Percentiles rank a stretch among this genome's conserved stretches.
These are phyloP conservation scores for Cystobasidium slooffiae DNA, from an alignment of 1,284 basidiomycete genomes.

Conservation along the genomic window DNA sequence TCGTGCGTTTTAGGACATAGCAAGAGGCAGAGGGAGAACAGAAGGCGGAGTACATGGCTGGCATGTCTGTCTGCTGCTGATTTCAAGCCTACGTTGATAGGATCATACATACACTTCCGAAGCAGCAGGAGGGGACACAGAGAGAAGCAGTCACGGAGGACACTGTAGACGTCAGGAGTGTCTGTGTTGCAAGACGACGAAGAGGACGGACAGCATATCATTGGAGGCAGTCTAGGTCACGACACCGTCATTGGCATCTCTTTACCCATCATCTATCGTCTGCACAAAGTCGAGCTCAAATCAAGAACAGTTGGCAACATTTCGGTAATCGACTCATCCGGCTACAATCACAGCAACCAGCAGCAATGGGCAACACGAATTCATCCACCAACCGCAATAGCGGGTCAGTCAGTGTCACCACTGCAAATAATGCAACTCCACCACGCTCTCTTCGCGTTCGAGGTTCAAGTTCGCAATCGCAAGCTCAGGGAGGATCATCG, in stretches of 20 bases:
- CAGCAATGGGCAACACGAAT: slow-evolving; percentile 27
- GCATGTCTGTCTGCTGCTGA: too few relatives aligned
- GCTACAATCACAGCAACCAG: neutral
- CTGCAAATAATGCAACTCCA: neutral
- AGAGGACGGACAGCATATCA: too few relatives aligned
- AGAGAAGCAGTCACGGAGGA: too few relatives aligned
- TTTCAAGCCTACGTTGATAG: too few relatives aligned
- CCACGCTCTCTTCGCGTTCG: slow-evolving; percentile 16
- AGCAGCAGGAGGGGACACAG: too few relatives aligned
- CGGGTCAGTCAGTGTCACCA: slow-evolving; percentile 1
- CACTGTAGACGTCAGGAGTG: too few relatives aligned
- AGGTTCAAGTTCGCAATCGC: slow-evolving; percentile 24
- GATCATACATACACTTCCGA: too few relatives aligned
- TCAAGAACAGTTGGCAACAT: neutral
- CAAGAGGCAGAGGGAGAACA: too few relatives aligned
- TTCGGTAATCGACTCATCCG: slow-evolving; percentile 21
- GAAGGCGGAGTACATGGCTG: too few relatives aligned
- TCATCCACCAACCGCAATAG: slow-evolving; percentile 18
- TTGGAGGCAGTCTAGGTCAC: neutral
- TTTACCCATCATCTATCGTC: neutral
- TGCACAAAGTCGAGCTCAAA: too few relatives aligned
- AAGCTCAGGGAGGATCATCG: neutral
- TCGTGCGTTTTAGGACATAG: too few relatives aligned
- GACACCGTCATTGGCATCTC: neutral
- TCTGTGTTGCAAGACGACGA: too few relatives aligned